Conservation (phyloP, 2,329 filamentous ascomycete species). For the Exophiala sp. region DNA sequence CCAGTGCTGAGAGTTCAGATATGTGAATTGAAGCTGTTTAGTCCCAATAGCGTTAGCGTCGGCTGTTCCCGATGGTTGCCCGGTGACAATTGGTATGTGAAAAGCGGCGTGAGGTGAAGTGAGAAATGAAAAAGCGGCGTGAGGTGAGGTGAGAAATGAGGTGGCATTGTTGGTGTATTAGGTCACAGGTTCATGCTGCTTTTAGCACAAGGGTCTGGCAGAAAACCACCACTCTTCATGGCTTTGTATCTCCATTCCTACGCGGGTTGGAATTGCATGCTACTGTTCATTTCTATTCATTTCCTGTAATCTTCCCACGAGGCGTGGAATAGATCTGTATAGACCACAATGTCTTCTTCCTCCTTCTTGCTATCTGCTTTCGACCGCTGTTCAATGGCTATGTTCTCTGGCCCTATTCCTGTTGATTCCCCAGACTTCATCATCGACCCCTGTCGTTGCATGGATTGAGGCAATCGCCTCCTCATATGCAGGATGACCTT, state of each 20-base stretch:
- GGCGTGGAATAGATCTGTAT: constrained; percentile 20
- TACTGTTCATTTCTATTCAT: constrained; percentile 7
- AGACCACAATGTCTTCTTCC: constrained; percentile 14
- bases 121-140: not conserved
- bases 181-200: not conserved
- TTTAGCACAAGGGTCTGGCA: constrained; percentile 3
- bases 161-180: too few relatives aligned
- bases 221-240: too few relatives aligned
- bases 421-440: too few relatives aligned
- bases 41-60: constrained; percentile 18
- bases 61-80: not conserved
- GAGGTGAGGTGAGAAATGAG: not conserved
- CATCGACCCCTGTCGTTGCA: not conserved
- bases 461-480: not conserved
- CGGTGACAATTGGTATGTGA: not conserved
- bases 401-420: too few relatives aligned
- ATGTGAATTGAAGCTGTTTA: constrained; percentile 9
- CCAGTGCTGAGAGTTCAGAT: not conserved
- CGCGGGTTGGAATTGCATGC: not conserved
- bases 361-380: not conserved
- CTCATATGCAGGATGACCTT: not conserved
- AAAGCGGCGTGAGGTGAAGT: not conserved
- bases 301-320: constrained; percentile 21
- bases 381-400: too few relatives aligned
- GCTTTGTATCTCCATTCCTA: not conserved